Base-by-base conservation (phyloP, 176 grass and related monocot genomes). In the Calamus simplicifolius region DNA sequence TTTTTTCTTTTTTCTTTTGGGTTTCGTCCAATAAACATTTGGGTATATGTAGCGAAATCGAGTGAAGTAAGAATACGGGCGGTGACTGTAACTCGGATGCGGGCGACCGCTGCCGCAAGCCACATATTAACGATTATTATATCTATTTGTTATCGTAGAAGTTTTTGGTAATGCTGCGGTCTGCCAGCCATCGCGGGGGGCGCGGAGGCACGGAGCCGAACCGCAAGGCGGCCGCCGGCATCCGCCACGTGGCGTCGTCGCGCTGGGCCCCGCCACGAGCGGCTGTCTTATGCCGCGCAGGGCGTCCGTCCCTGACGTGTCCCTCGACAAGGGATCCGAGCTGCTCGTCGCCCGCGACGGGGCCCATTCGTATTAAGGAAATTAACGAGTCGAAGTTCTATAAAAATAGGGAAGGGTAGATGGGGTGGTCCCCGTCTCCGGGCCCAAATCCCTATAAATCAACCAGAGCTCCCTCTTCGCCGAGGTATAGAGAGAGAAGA, bases 261-360 rank as follows among this genome's bases (percentile, higher is more conserved):
- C 5, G 27, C 14, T 15, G 57, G 57, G n/a, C 27, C 27, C 26
- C 3, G 17, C 17, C 68, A 71, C 66, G 68, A 71, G 78, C 81
- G 84, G 84, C 71, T 73, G 67, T 59, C 43, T 50, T 29, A 21
- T 59, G 69, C 76, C 73, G 58, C 58, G 28, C 35, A 13, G 58
- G 13, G 58, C 16, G 16, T 18, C 16, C 4, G 0, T 26, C 2
- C 4, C 35, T 2, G 25, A 65, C 62, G 62, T 65, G 62, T 50
- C 49, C 35, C 35, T 17, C 16, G 49, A 49, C 23, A 0, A 28
- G 15, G 2, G 23, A 43, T 43, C 35, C 10, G 35, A 50, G 48
- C 6, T 3, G 8, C 28, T 21, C 3, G 15, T 64, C 15, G 28
- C 23, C 0, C 14, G 0, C 3, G 4, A 23, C 16, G 48, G 49